Percentiles rank a stretch among this genome's conserved stretches.
Evolutionary conservation across 2,329 filamentous ascomycete species (phyloP).

Genomic region (Aspergillus brasiliensis): DNA sequence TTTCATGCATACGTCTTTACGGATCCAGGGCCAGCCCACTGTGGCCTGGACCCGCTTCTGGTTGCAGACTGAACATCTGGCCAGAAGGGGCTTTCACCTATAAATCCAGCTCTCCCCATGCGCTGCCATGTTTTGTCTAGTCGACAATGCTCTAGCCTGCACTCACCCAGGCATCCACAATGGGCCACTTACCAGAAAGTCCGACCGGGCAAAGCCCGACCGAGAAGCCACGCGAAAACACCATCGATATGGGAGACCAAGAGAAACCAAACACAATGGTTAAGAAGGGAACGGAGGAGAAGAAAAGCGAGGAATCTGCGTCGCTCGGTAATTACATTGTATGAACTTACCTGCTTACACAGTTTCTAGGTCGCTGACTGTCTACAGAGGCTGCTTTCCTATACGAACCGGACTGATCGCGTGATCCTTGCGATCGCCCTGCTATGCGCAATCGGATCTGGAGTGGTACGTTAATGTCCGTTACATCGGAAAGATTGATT

Average conservation of each 20-base stretch:
- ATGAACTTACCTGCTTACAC: background rate
- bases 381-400: slow-evolving; percentile 26
- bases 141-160: background rate
- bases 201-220: background rate
- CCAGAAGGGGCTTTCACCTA: background rate
- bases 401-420: slow-evolving; percentile 22
- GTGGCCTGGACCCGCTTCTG: background rate
- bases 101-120: background rate
- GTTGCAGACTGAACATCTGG: background rate
- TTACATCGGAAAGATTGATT: background rate
- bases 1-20: background rate
- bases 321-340: slow-evolving; percentile 20
- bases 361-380: background rate
- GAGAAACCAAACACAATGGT: no score
- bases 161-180: background rate
- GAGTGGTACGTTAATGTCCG: slow-evolving; percentile 26
- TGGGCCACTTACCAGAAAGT: background rate
- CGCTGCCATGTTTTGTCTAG: background rate
- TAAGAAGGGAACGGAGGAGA: background rate
- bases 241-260: background rate
- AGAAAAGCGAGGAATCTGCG: slow-evolving; percentile 5
- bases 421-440: slow-evolving; percentile 23
- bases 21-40: background rate
- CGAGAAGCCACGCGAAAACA: background rate
- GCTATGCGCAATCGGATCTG: slow-evolving; percentile 27